These are phyloP conservation scores for Diaporthe helianthi DNA, from an alignment of 2,329 filamentous ascomycete species.

Conservation along the genomic window DNA sequence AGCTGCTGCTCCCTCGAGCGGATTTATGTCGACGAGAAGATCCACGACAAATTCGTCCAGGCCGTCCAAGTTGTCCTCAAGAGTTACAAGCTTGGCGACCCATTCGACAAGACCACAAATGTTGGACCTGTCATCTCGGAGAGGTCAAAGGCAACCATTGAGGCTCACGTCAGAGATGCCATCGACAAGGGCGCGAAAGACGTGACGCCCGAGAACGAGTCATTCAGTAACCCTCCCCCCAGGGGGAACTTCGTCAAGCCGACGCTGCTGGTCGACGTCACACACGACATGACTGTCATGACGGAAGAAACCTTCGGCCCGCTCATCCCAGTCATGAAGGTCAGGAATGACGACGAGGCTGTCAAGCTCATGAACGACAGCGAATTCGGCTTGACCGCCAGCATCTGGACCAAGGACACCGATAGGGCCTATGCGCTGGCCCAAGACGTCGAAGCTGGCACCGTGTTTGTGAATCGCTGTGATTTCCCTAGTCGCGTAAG, in stretches of 20 bases:
- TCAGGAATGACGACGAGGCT: slow-evolving; percentile 81
- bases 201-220: slow-evolving; percentile 80
- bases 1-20: slow-evolving; percentile 94
- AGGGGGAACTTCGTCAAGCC: slow-evolving; percentile 90
- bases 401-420: slow-evolving; percentile 93
- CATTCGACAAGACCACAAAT: slow-evolving; percentile 78
- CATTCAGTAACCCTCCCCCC: slow-evolving; percentile 74
- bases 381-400: slow-evolving; percentile 93
- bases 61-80: slow-evolving; percentile 81
- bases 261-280: slow-evolving; percentile 79
- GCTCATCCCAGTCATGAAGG: slow-evolving; percentile 88
- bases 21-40: slow-evolving; percentile 85
- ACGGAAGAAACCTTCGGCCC: slow-evolving; percentile 95
- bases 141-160: slow-evolving; percentile 76
- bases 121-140: slow-evolving; percentile 89
- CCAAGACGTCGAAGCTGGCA: slow-evolving; percentile 86
- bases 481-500: slow-evolving; percentile 91
- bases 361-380: slow-evolving; percentile 91
- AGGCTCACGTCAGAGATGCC: slow-evolving; percentile 82
- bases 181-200: slow-evolving; percentile 83
- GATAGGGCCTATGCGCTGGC: slow-evolving; percentile 76
- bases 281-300: slow-evolving; percentile 88
- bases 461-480: slow-evolving; percentile 93
- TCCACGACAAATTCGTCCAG: slow-evolving; percentile 83
- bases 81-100: slow-evolving; percentile 88